Percentiles rank a stretch among this genome's conserved stretches.
Conservation (phyloP, 768 basidiomycete genomes). For the Mycena rosella region DNA sequence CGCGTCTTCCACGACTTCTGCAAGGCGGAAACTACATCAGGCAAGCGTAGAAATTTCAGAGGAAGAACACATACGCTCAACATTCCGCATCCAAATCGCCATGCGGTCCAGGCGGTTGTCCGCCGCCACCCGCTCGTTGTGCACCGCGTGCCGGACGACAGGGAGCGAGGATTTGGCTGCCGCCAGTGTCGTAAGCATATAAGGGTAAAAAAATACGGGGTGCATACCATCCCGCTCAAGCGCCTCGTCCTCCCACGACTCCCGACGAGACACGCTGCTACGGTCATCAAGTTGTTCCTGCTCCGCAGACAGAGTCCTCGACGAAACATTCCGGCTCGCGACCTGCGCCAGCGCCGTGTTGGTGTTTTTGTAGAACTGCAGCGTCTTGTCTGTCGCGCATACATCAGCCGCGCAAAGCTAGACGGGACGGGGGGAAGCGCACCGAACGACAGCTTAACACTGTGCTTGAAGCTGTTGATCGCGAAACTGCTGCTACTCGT, state of each 20-base stretch:
- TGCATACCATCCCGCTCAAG: constrained; percentile 58
- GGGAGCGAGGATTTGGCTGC: constrained; percentile 66
- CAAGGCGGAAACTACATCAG: constrained; percentile 27
- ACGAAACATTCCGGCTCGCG: constrained; percentile 58
- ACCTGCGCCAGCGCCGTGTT: constrained; percentile 65
- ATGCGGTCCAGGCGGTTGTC: constrained; percentile 75
- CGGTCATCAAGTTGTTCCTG: constrained; percentile 48
- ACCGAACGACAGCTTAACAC: constrained; percentile 83
- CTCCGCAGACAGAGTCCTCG: constrained; percentile 57
- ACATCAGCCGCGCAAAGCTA: constrained; percentile 2
- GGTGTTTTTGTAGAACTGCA: constrained; percentile 77
- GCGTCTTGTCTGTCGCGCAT: constrained; percentile 68
- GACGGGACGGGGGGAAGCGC: not conserved
- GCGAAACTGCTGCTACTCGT: constrained; percentile 50
- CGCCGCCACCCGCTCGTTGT: constrained; percentile 64
- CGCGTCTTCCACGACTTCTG: constrained; percentile 88
- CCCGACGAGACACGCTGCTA: constrained; percentile 41
- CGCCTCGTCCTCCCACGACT: constrained; percentile 66
- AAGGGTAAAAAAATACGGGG: not conserved
- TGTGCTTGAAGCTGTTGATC: constrained; percentile 71
- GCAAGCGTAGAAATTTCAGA: constrained; percentile 5
- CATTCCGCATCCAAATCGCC: constrained; percentile 85
- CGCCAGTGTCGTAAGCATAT: constrained; percentile 16
- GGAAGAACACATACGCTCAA: constrained; percentile 73
- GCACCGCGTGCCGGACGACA: constrained; percentile 64